Conservation (phyloP, 2,329 filamentous ascomycete species). For the Arthrobotrys sphaeroides region DNA sequence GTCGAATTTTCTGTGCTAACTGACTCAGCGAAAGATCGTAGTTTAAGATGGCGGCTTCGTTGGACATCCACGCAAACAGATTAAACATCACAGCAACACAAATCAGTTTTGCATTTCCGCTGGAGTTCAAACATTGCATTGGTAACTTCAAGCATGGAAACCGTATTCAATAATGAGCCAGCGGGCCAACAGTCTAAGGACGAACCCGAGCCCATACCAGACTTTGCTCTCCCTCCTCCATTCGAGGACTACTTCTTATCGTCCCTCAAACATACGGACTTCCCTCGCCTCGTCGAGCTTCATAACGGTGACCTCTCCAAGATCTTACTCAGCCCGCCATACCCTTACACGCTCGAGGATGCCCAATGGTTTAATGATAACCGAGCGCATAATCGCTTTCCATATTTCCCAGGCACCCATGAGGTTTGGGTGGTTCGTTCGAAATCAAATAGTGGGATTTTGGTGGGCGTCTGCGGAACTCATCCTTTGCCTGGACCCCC, state of each 20-base stretch:
- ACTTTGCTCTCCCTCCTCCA: slow-evolving; percentile 24
- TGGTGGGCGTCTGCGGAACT: slow-evolving; percentile 30
- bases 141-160: too few relatives aligned
- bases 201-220: not conserved
- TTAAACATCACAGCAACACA: too few relatives aligned
- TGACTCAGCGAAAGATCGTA: too few relatives aligned
- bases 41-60: too few relatives aligned
- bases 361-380: slow-evolving; percentile 43
- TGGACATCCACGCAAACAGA: too few relatives aligned
- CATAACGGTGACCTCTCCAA: slow-evolving; percentile 35
- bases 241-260: slow-evolving; percentile 43
- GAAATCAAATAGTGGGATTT: slow-evolving; percentile 3
- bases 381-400: not conserved
- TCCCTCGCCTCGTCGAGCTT: slow-evolving; percentile 31
- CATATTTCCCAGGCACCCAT: slow-evolving; percentile 17
- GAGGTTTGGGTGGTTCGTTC: slow-evolving; percentile 40
- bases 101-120: too few relatives aligned
- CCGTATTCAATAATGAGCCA: not conserved
- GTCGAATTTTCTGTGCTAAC: too few relatives aligned
- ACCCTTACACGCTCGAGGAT: slow-evolving; percentile 39
- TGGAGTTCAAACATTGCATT: too few relatives aligned
- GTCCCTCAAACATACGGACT: slow-evolving; percentile 16
- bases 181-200: not conserved
- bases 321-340: slow-evolving; percentile 33
- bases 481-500: not conserved